phyloP scores from a whole-genome alignment of 805 yeast genomes.

The Saccharomycopsis oosterbeekiorum region DNA sequence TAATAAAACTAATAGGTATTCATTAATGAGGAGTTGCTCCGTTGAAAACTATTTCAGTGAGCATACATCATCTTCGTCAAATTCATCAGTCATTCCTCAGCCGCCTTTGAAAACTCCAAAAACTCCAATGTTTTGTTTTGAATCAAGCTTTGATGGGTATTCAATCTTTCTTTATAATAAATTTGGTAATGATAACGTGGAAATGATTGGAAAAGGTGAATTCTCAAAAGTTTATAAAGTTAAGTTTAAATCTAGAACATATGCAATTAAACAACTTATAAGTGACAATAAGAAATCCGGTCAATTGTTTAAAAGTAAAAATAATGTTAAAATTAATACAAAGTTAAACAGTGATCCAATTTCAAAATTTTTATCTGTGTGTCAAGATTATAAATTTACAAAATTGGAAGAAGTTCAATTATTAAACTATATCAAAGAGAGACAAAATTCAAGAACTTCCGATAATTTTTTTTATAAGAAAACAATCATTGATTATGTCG shows the following conservation, averaged over 20 bases:
- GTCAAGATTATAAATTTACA: slow-evolving; percentile 2
- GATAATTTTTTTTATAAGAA: slow-evolving; percentile 56
- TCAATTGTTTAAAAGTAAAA: background rate
- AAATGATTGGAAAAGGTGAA: slow-evolving; percentile 73
- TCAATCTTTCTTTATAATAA: background rate
- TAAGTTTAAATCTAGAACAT: slow-evolving; percentile 46
- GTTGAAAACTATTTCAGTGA: background rate
- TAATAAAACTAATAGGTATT: background rate
- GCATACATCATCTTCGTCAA: background rate
- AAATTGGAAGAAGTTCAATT: slow-evolving; percentile 27
- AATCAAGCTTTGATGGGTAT: background rate
- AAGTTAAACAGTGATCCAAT: slow-evolving; percentile 8
- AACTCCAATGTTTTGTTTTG: slow-evolving; percentile 10
- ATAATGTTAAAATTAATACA: slow-evolving; percentile 3
- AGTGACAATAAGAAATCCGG: background rate
- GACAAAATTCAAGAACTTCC: slow-evolving; percentile 13
- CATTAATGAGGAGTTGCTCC: background rate
- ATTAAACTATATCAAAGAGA: slow-evolving; percentile 26
- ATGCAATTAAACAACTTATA: slow-evolving; percentile 60
- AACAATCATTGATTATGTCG: slow-evolving; percentile 66
- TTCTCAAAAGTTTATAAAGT: slow-evolving; percentile 85
- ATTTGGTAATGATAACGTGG: slow-evolving; percentile 42
- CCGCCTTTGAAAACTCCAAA: slow-evolving; percentile 14
- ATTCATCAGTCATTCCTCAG: background rate
- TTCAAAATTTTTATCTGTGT: slow-evolving; percentile 11